Percentiles rank a stretch among this genome's conserved stretches.
Evolutionary conservation across 305 asterid genomes (phyloP).

Genomic region (Rubia tinctorum): DNA sequence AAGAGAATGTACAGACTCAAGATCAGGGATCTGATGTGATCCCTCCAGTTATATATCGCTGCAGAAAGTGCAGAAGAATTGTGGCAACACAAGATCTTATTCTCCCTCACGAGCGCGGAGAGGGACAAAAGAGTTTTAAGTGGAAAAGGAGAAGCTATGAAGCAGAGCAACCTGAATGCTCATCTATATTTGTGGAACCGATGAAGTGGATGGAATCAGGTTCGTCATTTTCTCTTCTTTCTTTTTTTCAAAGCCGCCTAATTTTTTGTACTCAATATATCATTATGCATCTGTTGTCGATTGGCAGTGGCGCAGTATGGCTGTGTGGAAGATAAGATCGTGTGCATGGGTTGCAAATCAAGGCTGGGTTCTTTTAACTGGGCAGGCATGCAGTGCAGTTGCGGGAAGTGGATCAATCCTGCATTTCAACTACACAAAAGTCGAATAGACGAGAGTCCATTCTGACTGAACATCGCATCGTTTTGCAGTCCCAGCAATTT

Average conservation of each 20-base stretch:
- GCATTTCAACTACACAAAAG: conserved; percentile 94
- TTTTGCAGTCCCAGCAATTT: background rate
- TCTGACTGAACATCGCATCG: conserved; percentile 16
- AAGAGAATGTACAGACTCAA: conserved; percentile 9
- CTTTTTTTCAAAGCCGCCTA: background rate
- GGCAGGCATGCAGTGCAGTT: conserved; percentile 96
- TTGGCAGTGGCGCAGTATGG: conserved; percentile 74
- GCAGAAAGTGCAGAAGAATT: conserved; percentile 89
- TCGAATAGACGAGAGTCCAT: conserved; percentile 65
- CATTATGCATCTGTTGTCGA: conserved; percentile 5
- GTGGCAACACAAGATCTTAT: conserved; percentile 76
- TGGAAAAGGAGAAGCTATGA: conserved; percentile 50
- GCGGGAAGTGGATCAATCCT: conserved; percentile 87
- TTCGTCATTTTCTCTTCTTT: conserved; percentile 14
- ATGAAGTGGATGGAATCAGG: conserved; percentile 94
- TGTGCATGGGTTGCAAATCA: conserved; percentile 80
- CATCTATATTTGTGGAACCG: conserved; percentile 90
- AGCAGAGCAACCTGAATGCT: conserved; percentile 52
- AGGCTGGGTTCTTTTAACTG: conserved; percentile 81
- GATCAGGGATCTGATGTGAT: conserved; percentile 34
- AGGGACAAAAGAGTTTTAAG: conserved; percentile 62
- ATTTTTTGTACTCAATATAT: background rate
- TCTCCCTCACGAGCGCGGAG: conserved; percentile 64
- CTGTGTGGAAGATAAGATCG: conserved; percentile 65
- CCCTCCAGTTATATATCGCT: conserved; percentile 63